Evolutionary conservation across 2,329 filamentous ascomycete genomes (phyloP), one percentile per base, ranked within the genome.

Genomic region (Graphilbum sp.): DNA sequence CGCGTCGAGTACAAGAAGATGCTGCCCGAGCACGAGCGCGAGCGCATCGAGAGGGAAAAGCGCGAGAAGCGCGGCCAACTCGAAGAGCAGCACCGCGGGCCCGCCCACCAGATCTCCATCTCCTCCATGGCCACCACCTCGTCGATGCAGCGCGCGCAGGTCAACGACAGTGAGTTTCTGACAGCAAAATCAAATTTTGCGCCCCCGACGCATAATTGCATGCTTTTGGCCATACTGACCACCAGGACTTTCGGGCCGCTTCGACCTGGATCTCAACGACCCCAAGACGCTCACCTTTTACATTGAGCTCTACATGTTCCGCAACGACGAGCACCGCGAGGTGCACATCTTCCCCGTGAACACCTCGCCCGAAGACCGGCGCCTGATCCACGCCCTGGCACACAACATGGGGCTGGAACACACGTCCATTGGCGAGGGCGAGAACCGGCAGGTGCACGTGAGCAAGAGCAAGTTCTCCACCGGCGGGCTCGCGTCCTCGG

Each of bases 1-100:
- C 73, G 90, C 35, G 90, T 98, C 20, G 90, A 98, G 59, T 98
- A 96, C 64, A 98, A 98, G 69, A 96, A 96, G 64, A 96, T 98
- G 90, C 72, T 98, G 5, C 90, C 90, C 1, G 74, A 92, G 46
- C 84, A 87, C 24, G 90, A 96, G 59, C 75, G 90, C 37, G 90
- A 98, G 59, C 75, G 90, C 31, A 96, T 98, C 48, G 90, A 98
- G 58, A 74, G 90, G 6, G 90, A 96, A 60, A 98, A 96, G 73
- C 74, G 90, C 41, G 88, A 96, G 62, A 82, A 90, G 49, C 78
- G 90, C 37, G 90, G 90, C 35, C 90, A 98, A 59, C 70, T 98
- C 12, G 87, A 98, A 58, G 90, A 98, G 59, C 90, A 98, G 58
- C 90, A 98, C 58, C 77, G 87, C 53, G 34, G 75, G 79, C 50